Evolutionary conservation across 306 rosid genomes (phyloP).

Genomic region (Dryas octopetala): DNA sequence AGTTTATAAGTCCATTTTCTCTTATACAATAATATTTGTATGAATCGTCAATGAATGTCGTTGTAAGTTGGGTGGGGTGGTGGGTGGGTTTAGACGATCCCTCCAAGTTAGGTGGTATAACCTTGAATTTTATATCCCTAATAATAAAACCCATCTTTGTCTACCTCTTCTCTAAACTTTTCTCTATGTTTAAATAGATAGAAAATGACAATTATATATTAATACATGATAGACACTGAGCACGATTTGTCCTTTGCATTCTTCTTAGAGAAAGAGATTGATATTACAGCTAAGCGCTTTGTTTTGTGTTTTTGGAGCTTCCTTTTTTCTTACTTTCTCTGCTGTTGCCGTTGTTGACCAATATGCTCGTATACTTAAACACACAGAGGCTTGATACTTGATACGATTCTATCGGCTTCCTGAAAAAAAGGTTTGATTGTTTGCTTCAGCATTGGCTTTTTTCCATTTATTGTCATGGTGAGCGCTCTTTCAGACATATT

Average conservation of each 20-base stretch:
- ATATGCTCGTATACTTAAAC: not conserved
- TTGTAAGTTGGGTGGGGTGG: conserved; percentile 24
- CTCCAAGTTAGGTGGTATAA: conserved; percentile 22
- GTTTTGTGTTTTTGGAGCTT: conserved; percentile 4
- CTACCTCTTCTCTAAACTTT: conserved; percentile 7
- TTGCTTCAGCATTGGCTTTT: conserved; percentile 8
- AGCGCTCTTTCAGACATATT: conserved; percentile 5
- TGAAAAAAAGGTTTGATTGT: conserved; percentile 6
- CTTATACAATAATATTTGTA: not conserved
- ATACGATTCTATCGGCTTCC: conserved; percentile 1
- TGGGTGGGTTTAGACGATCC: conserved; percentile 19
- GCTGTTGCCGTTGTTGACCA: conserved; percentile 43
- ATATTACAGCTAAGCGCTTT: conserved; percentile 32
- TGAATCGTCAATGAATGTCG: conserved; percentile 18
- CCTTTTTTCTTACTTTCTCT: not conserved
- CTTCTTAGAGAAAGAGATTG: conserved; percentile 15
- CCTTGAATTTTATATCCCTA: conserved; percentile 6
- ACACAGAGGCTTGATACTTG: not conserved
- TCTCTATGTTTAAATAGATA: not conserved
- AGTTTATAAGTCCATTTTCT: not conserved
- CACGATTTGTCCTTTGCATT: conserved; percentile 10
- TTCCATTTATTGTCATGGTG: not conserved
- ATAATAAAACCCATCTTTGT: not conserved
- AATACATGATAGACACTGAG: not conserved
- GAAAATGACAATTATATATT: conserved; percentile 6